phyloP scores from a whole-genome alignment of 2,329 filamentous ascomycete genomes.

The Hymenotorrendiella dingleyae region DNA sequence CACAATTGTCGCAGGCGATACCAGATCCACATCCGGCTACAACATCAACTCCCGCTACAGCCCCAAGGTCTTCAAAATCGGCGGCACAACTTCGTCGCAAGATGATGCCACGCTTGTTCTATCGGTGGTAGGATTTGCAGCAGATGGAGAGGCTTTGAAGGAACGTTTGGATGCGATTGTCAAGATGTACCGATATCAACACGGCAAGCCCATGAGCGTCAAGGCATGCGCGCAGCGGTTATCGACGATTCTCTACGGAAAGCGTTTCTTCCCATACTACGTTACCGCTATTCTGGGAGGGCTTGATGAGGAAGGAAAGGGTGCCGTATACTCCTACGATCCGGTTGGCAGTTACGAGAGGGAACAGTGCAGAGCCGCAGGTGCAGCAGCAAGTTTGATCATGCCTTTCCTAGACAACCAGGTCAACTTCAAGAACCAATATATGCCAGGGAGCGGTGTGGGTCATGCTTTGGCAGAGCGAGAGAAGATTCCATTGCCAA shows the following conservation, averaged over 20 bases:
- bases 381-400: constrained; percentile 87
- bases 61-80: constrained; percentile 96
- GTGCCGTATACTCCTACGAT: constrained; percentile 95
- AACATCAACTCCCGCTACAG: constrained; percentile 97
- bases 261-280: constrained; percentile 99
- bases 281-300: constrained; percentile 90
- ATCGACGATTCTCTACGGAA: constrained; percentile 91
- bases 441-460: constrained; percentile 76
- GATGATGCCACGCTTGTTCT: constrained; percentile 81
- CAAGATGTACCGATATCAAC: constrained; percentile 98
- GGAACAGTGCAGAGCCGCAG: constrained; percentile 90
- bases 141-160: constrained; percentile 88
- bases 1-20: constrained; percentile 95
- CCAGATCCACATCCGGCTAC: constrained; percentile 90
- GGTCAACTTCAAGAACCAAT: constrained; percentile 99
- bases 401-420: constrained; percentile 99
- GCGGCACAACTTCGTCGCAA: constrained; percentile 80
- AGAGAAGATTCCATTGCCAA: constrained; percentile 62
- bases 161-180: constrained; percentile 90
- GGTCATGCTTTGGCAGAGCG: constrained; percentile 75
- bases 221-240: constrained; percentile 91
- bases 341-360: constrained; percentile 96
- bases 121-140: constrained; percentile 91
- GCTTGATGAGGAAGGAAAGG: constrained; percentile 88
- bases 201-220: constrained; percentile 93